Evolutionary conservation across 1,139 yeast genomes (phyloP).

Genomic region (Arxiozyma bovina): DNA sequence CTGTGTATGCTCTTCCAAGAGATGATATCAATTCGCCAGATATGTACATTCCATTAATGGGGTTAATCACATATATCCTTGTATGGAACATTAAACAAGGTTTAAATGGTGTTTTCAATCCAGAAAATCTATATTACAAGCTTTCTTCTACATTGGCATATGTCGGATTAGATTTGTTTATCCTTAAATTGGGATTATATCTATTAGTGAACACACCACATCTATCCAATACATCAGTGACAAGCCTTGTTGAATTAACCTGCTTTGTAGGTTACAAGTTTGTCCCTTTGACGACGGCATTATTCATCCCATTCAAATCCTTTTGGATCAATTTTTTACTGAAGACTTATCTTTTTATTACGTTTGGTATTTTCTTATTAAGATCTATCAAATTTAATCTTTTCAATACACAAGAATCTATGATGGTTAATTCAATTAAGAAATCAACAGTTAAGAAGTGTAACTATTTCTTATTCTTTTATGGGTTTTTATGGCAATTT

Average conservation of each 20-base stretch:
- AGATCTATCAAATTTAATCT: slow-evolving; percentile 76
- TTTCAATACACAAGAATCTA: slow-evolving; percentile 45
- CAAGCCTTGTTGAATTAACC: slow-evolving; percentile 66
- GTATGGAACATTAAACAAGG: slow-evolving; percentile 85
- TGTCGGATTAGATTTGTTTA: slow-evolving; percentile 57
- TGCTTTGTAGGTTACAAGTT: slow-evolving; percentile 94
- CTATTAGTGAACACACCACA: slow-evolving; percentile 32
- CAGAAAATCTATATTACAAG: slow-evolving; percentile 81
- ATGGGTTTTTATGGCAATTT: slow-evolving; percentile 77
- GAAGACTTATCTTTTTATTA: slow-evolving; percentile 40
- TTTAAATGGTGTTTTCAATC: slow-evolving; percentile 82
- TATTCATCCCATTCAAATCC: slow-evolving; percentile 39
- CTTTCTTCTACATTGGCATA: slow-evolving; percentile 88
- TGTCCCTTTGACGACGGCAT: slow-evolving; percentile 58
- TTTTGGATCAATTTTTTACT: slow-evolving; percentile 32
- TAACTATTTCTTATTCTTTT: slow-evolving; percentile 76
- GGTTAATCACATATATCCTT: slow-evolving; percentile 78
- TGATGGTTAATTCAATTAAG: slow-evolving; percentile 41
- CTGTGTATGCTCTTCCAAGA: slow-evolving; percentile 26
- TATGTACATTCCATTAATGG: slow-evolving; percentile 90
- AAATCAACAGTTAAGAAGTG: slow-evolving; percentile 71
- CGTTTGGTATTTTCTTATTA: slow-evolving; percentile 65
- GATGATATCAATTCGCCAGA: slow-evolving; percentile 90
- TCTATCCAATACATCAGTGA: slow-evolving; percentile 29
- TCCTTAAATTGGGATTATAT: slow-evolving; percentile 57